These are phyloP conservation scores for Lentinula sp. DNA, from an alignment of 768 basidiomycete genomes.

Conservation along the genomic window DNA sequence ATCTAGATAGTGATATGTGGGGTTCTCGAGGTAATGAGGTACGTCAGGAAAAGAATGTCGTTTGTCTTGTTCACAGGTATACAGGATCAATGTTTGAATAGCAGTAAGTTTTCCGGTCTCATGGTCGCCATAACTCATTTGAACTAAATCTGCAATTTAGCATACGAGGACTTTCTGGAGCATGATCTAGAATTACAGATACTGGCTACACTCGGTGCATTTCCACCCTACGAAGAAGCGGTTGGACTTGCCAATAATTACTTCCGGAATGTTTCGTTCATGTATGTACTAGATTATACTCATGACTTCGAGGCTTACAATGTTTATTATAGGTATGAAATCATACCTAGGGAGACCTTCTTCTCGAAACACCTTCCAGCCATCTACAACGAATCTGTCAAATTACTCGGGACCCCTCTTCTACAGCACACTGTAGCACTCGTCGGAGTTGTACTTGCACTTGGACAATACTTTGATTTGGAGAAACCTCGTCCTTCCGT, in stretches of 20 bases:
- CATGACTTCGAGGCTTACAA: background rate
- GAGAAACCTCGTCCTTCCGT: constrained; percentile 8
- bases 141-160: background rate
- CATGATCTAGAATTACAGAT: constrained; percentile 8
- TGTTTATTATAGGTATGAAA: constrained; percentile 12
- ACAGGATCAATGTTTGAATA: background rate
- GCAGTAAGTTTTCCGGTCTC: background rate
- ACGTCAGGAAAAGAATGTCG: background rate
- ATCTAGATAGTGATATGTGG: constrained; percentile 16
- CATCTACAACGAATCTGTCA: constrained; percentile 9
- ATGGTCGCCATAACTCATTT: background rate
- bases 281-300: constrained; percentile 7
- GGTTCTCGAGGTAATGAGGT: constrained; percentile 2
- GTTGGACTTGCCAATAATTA: constrained; percentile 12
- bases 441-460: constrained; percentile 11
- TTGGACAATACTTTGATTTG: constrained; percentile 16
- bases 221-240: constrained; percentile 15
- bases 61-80: background rate
- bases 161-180: background rate
- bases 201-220: constrained; percentile 9
- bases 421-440: constrained; percentile 14
- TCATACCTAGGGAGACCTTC: constrained; percentile 14
- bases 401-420: constrained; percentile 5
- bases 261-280: constrained; percentile 14
- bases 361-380: constrained; percentile 15